phyloP scores from a whole-genome alignment of 495 filamentous ascomycete species.

The Lophiostoma macrostomum region DNA sequence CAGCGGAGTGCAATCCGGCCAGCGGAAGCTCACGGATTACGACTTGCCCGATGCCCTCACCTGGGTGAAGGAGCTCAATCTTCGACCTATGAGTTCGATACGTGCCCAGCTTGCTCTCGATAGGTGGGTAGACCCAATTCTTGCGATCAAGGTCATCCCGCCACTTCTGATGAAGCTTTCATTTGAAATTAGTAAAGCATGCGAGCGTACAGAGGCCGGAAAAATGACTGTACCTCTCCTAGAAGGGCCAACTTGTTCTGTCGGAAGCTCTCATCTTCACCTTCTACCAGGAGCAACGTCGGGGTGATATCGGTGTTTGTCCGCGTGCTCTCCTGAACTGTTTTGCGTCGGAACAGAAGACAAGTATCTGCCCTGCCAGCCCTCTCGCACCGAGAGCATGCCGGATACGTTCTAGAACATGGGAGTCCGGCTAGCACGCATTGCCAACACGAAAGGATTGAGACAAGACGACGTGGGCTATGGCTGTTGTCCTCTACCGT shows the following conservation, averaged over 20 bases:
- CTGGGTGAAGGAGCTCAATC: not conserved
- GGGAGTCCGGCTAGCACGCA: slow-evolving; percentile 24
- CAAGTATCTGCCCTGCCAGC: slow-evolving; percentile 15
- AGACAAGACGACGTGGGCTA: not conserved
- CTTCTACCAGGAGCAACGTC: slow-evolving; percentile 12
- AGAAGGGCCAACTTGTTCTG: slow-evolving; percentile 13
- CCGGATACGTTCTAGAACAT: slow-evolving; percentile 22
- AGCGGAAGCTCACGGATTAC: too few relatives aligned
- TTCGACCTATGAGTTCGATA: not conserved
- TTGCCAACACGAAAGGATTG: slow-evolving; percentile 25
- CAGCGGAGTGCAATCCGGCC: too few relatives aligned
- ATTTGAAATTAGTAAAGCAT: not conserved
- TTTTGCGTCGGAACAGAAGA: slow-evolving; percentile 24
- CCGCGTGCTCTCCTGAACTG: slow-evolving; percentile 3
- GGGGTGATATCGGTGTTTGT: slow-evolving; percentile 2
- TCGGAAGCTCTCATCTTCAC: slow-evolving; percentile 4
- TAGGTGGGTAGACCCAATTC: slow-evolving; percentile 26
- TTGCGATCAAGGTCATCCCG: not conserved
- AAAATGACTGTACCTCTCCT: slow-evolving; percentile 19
- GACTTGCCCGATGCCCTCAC: slow-evolving; percentile 8
- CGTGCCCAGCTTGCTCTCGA: not conserved
- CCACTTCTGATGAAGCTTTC: slow-evolving; percentile 10
- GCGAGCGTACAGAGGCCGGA: not conserved
- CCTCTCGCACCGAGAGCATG: slow-evolving; percentile 30
- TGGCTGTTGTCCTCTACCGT: not conserved